phyloP scores from a whole-genome alignment of 352 stramenopile species.

The Lagenidium sp. region DNA sequence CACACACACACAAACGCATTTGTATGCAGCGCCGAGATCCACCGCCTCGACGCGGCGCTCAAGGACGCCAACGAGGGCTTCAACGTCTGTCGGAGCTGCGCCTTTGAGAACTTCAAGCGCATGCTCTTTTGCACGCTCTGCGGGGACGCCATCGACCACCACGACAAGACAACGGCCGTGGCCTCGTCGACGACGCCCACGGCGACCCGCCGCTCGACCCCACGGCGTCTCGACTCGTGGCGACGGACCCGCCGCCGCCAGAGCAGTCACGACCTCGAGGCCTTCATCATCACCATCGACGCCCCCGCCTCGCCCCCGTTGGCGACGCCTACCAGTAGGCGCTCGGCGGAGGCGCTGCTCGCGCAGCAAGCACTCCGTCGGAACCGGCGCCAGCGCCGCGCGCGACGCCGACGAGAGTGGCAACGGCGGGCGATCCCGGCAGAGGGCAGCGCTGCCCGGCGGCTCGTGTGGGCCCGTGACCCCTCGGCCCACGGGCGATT shows the following conservation, averaged over 20 bases:
- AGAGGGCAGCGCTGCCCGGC: constrained; percentile 21
- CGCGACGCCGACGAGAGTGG: constrained; percentile 27
- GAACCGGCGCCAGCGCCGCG: constrained; percentile 8
- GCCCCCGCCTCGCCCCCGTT: constrained; percentile 6
- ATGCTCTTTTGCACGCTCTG: constrained; percentile 14
- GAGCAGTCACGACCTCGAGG: constrained; percentile 12
- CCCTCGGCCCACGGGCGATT: constrained; percentile 4
- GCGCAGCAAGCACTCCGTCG: constrained; percentile 6
- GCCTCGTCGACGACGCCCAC: too few species aligned
- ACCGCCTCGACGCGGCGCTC: constrained; percentile 14
- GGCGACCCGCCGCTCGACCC: too few species aligned
- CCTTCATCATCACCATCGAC: constrained; percentile 6
- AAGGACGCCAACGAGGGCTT: constrained; percentile 11
- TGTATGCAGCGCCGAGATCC: constrained; percentile 6
- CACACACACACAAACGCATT: too few species aligned
- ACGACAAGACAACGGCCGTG: too few species aligned
- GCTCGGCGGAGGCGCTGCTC: constrained; percentile 5
- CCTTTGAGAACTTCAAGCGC: constrained; percentile 23
- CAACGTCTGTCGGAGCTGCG: constrained; percentile 13
- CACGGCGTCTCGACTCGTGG: constrained; percentile 5
- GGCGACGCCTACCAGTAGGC: constrained; percentile 9
- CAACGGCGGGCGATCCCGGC: constrained; percentile 20
- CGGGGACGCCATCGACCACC: constrained; percentile 13
- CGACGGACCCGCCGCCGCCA: constrained; percentile 7
- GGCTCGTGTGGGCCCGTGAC: constrained; percentile 2